Evolutionary conservation across 2,329 filamentous ascomycete genomes (phyloP), one percentile per base, ranked within the genome.

Genomic region (Diaporthe sp.): DNA sequence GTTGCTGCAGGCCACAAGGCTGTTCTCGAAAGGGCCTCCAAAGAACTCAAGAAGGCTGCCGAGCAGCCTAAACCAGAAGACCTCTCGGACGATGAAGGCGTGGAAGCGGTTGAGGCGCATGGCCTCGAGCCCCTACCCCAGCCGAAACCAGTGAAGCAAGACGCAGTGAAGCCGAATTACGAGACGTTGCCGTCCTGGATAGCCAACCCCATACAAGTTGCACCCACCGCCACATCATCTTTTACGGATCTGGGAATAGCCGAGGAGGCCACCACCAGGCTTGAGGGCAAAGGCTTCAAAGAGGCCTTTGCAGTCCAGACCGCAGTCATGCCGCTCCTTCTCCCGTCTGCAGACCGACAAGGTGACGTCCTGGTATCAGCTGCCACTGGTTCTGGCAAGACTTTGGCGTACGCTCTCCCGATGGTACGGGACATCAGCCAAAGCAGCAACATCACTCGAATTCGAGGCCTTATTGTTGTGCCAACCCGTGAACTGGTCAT

Each of bases 341-440:
- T 97, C 5, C 92, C 91, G 30, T 90, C 89, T 0, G 88, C 89
- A 55, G 86, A 89, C 47, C 88, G 91, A 47, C 85, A 89, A 1
- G 94, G 94, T 7, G 97, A 99, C 81, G 84, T 99, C 6, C 93
- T 97, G 58, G 92, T 99, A 3, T 97, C 95, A 10, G 97, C 97
- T 0, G 94, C 96, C 1, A 99, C 97, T 0, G 97, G 97, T 12
- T 98, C 97, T 0, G 97, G 97, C 73, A 99, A 99, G 82, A 99
- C 97, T 0, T 83, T 99, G 22, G 94, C 96, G 0, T 99, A 99
- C 80, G 91, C 96, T 0, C 85, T 99, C 3, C 97, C 97, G 0
- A 91, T 99, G 74, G 89, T 97, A 5, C 91, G 95, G 59, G 92
- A 93, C 68, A 86, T 99, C 65, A 92, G 93, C 77, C 86, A 89